phyloP scores from a whole-genome alignment of 345 rosid genomes.

The Bruguiera gymnorhiza region DNA sequence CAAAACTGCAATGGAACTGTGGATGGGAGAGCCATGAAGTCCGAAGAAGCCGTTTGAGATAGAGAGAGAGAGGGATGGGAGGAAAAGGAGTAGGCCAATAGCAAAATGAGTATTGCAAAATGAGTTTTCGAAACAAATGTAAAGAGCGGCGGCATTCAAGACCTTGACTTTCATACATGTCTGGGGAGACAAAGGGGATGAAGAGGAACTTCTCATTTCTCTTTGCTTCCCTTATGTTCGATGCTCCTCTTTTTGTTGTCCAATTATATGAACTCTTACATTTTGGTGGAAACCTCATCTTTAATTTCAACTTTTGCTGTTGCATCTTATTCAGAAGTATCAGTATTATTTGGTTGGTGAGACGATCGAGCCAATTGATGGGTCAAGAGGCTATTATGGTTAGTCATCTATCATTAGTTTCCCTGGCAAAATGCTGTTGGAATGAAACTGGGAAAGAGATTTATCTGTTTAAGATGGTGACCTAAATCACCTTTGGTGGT shows the following conservation, averaged over 20 bases:
- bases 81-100: slow-evolving; percentile 27
- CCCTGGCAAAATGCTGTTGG: too few species aligned
- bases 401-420: too few species aligned
- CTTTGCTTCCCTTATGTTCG: slow-evolving; percentile 27
- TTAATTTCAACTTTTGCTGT: background rate
- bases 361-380: too few species aligned
- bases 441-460: too few species aligned
- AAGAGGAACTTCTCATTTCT: slow-evolving; percentile 27
- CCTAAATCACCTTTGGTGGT: too few species aligned
- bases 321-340: background rate
- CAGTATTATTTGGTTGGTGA: background rate
- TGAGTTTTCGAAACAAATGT: slow-evolving; percentile 53
- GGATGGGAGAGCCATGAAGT: slow-evolving; percentile 20
- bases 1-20: slow-evolving; percentile 42
- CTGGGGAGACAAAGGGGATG: slow-evolving; percentile 17
- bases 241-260: slow-evolving; percentile 25
- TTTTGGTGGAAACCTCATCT: slow-evolving; percentile 20
- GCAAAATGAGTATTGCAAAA: slow-evolving; percentile 31
- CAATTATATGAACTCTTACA: slow-evolving; percentile 17
- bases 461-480: too few species aligned
- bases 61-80: slow-evolving; percentile 19
- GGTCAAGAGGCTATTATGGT: too few species aligned
- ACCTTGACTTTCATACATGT: slow-evolving; percentile 24
- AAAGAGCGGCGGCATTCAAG: slow-evolving; percentile 44
- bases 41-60: slow-evolving; percentile 29